Percentiles rank a stretch among this genome's conserved stretches.
Evolutionary conservation across 164 flowering plant genomes (phyloP).

Genomic region (Berberis thunbergii): DNA sequence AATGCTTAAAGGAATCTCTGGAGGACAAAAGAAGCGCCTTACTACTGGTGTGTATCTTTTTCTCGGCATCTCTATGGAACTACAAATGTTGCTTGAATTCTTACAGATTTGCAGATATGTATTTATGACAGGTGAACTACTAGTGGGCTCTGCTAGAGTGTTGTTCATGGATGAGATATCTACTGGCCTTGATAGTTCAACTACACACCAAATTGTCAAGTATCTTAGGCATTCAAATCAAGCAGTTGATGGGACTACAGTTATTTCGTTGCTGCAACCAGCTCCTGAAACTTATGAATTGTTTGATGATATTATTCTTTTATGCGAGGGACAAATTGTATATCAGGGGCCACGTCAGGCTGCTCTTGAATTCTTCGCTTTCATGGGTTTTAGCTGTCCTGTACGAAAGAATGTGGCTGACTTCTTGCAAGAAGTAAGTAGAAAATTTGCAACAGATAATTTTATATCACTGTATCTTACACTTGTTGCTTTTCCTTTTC

Average conservation of each 20-base stretch:
- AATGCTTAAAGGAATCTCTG: conserved; percentile 92
- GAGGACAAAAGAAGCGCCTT: conserved; percentile 95
- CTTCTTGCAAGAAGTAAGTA: conserved; percentile 19
- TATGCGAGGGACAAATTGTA: conserved; percentile 85
- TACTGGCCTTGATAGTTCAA: conserved; percentile 94
- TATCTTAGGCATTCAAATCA: conserved; percentile 72
- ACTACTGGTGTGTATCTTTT: conserved; percentile 55
- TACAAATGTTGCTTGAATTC: conserved; percentile 2
- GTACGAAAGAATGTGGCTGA: conserved; percentile 88
- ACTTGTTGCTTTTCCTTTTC: too few relatives aligned
- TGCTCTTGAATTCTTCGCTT: conserved; percentile 64
- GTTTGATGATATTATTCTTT: conserved; percentile 88
- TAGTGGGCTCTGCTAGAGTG: conserved; percentile 87
- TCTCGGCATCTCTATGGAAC: neutral
- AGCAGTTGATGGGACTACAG: conserved; percentile 67
- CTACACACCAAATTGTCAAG: conserved; percentile 83
- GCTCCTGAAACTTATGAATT: conserved; percentile 93
- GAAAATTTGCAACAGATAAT: neutral
- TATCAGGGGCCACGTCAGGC: conserved; percentile 84
- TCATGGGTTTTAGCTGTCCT: conserved; percentile 89
- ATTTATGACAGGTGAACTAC: conserved; percentile 63
- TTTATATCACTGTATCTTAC: neutral
- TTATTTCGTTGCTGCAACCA: conserved; percentile 89
- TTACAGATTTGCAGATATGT: conserved; percentile 12
- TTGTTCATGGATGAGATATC: conserved; percentile 98